Conservation (phyloP, 352 stramenopile species). For the Phytopythium kandeliae region DNA sequence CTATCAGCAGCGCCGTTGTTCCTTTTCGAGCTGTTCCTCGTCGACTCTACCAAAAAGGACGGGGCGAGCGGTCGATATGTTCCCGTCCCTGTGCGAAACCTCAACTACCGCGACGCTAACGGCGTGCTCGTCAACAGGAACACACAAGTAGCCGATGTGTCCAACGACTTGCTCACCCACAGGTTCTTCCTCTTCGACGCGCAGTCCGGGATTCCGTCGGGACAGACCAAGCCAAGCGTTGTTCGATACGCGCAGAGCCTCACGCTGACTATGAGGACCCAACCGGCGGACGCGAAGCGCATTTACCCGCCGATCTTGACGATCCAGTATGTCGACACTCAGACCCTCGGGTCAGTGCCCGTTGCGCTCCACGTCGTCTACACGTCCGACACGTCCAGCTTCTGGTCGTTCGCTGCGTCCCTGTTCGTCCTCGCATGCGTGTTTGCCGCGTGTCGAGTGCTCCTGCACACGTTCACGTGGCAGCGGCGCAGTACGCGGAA, state of each 20-base stretch:
- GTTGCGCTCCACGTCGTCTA: constrained; percentile 86
- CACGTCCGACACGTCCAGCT: constrained; percentile 65
- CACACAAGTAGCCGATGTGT: constrained; percentile 26
- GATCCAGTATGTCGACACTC: constrained; percentile 69
- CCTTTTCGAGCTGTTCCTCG: constrained; percentile 90
- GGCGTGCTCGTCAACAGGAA: constrained; percentile 82
- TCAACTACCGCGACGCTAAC: constrained; percentile 71
- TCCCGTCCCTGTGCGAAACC: constrained; percentile 84
- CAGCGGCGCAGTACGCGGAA: constrained; percentile 72
- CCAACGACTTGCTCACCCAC: constrained; percentile 85
- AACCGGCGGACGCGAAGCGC: constrained; percentile 27
- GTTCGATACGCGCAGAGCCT: constrained; percentile 73
- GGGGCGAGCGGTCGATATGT: constrained; percentile 53
- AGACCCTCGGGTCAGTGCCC: constrained; percentile 12
- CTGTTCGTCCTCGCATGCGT: constrained; percentile 67
- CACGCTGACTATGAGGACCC: constrained; percentile 55
- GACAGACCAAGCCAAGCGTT: constrained; percentile 40
- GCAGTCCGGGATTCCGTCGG: constrained; percentile 46
- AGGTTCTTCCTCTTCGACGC: constrained; percentile 92
- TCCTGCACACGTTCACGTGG: constrained; percentile 87
- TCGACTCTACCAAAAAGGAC: constrained; percentile 67
- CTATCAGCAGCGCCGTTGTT: constrained; percentile 36
- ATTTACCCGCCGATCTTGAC: constrained; percentile 76
- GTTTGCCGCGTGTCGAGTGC: constrained; percentile 40
- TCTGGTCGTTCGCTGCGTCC: constrained; percentile 72